Evolutionary conservation across 1,284 basidiomycete species (phyloP).

Genomic region (Boletus calvinii): DNA sequence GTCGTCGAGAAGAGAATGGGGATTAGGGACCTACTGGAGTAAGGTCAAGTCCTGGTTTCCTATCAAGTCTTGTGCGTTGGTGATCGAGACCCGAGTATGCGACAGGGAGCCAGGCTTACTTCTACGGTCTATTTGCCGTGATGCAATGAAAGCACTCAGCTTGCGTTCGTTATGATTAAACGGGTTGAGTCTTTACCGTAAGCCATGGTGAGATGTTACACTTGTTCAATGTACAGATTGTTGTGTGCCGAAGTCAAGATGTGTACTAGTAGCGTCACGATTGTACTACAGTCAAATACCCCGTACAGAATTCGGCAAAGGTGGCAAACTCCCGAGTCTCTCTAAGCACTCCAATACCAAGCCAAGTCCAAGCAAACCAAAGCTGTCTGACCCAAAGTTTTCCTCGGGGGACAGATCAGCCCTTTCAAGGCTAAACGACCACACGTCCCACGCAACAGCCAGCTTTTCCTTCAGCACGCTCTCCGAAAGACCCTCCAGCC

Average conservation of each 20-base stretch:
- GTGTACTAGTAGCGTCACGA: too few relatives aligned
- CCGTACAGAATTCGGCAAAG: slow-evolving; percentile 14
- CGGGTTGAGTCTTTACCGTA: slow-evolving; percentile 19
- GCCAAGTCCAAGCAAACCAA: slow-evolving; percentile 62
- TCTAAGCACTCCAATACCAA: slow-evolving; percentile 61
- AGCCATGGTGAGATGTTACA: slow-evolving; percentile 11
- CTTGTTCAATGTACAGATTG: not conserved
- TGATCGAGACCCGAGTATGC: not conserved
- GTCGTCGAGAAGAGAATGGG: not conserved
- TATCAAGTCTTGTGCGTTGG: slow-evolving; percentile 10
- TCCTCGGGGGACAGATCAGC: not conserved
- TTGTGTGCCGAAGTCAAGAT: not conserved
- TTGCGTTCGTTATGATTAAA: not conserved
- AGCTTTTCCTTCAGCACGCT: slow-evolving; percentile 45
- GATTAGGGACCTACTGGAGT: slow-evolving; percentile 15
- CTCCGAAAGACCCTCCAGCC: slow-evolving; percentile 22
- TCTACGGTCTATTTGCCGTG: slow-evolving; percentile 13
- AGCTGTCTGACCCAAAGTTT: slow-evolving; percentile 61
- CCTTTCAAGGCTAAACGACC: slow-evolving; percentile 51
- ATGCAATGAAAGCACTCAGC: slow-evolving; percentile 8
- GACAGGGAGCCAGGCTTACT: slow-evolving; percentile 13
- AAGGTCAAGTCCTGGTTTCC: slow-evolving; percentile 13
- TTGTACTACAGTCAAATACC: too few relatives aligned
- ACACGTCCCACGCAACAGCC: slow-evolving; percentile 59
- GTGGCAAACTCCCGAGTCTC: slow-evolving; percentile 35